phyloP scores from a whole-genome alignment of 495 filamentous ascomycete genomes.

The Penicillium robsamsonii region DNA sequence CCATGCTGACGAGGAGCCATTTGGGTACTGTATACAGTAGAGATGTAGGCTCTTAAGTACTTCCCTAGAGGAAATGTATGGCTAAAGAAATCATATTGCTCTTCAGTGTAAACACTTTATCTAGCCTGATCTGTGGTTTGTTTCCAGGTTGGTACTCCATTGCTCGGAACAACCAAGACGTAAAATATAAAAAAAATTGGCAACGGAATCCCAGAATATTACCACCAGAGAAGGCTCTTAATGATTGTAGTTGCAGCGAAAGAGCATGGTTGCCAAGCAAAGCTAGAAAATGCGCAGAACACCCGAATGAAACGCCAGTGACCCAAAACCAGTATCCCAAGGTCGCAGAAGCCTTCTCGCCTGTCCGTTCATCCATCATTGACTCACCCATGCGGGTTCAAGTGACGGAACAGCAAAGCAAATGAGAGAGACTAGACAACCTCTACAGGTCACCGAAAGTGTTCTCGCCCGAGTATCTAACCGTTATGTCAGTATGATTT shows the following conservation, averaged over 20 bases:
- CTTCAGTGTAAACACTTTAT: background rate
- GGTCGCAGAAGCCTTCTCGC: constrained; percentile 12
- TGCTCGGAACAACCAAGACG: background rate
- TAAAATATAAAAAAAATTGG: background rate
- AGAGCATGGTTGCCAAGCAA: constrained; percentile 22
- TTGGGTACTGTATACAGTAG: background rate
- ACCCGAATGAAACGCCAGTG: constrained; percentile 32
- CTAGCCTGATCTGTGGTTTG: constrained; percentile 3
- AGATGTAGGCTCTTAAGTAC: background rate
- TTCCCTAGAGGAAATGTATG: background rate
- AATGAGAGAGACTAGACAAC: constrained; percentile 17
- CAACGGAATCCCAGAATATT: constrained; percentile 5
- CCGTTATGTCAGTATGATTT: constrained; percentile 33
- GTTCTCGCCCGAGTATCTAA: constrained; percentile 98
- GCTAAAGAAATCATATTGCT: background rate
- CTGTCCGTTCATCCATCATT: constrained; percentile 5
- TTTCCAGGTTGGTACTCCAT: background rate
- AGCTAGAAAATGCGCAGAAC: constrained; percentile 24
- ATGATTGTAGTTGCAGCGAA: constrained; percentile 18
- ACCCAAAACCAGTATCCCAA: constrained; percentile 15
- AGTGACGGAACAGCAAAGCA: constrained; percentile 1
- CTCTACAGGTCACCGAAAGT: constrained; percentile 73
- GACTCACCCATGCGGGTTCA: background rate
- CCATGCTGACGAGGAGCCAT: too few relatives aligned
- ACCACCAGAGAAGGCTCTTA: constrained; percentile 1